Conservation (phyloP, 352 stramenopile genomes). For the Phytopythium helicoides region DNA sequence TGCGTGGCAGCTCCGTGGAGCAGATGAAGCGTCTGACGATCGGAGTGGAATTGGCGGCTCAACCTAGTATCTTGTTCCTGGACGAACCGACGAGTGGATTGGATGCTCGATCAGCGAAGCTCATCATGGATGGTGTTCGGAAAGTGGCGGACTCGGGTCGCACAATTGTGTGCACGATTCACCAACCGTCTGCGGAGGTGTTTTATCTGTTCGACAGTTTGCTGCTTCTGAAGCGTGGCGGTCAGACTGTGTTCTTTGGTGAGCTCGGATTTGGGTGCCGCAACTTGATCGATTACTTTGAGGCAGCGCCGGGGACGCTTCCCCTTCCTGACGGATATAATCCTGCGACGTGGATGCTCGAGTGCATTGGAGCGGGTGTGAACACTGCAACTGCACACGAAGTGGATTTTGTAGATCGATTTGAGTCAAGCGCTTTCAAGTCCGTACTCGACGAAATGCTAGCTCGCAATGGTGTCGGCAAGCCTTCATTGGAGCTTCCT, state of each 20-base stretch:
- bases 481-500: conserved; percentile 13
- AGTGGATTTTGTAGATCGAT: conserved; percentile 16
- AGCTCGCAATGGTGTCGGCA: conserved; percentile 14
- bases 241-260: conserved; percentile 35
- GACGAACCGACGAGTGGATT: conserved; percentile 1
- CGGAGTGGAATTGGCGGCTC: conserved; percentile 55
- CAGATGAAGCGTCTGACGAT: conserved; percentile 19
- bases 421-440: conserved; percentile 14
- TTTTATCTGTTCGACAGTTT: too few species aligned
- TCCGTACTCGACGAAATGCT: conserved; percentile 5
- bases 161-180: too few species aligned
- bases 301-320: conserved; percentile 5
- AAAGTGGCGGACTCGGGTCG: too few species aligned
- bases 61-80: not conserved
- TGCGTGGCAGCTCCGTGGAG: conserved; percentile 4
- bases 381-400: conserved; percentile 7
- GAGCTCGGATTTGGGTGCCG: conserved; percentile 20
- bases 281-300: too few species aligned
- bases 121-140: too few species aligned
- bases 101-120: not conserved
- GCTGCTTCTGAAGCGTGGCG: conserved; percentile 49
- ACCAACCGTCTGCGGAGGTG: too few species aligned
- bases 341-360: conserved; percentile 14
- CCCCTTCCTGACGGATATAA: conserved; percentile 37
- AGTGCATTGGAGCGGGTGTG: conserved; percentile 36